Evolutionary conservation across 345 rosid genomes (phyloP).

Genomic region (Adansonia digitata): DNA sequence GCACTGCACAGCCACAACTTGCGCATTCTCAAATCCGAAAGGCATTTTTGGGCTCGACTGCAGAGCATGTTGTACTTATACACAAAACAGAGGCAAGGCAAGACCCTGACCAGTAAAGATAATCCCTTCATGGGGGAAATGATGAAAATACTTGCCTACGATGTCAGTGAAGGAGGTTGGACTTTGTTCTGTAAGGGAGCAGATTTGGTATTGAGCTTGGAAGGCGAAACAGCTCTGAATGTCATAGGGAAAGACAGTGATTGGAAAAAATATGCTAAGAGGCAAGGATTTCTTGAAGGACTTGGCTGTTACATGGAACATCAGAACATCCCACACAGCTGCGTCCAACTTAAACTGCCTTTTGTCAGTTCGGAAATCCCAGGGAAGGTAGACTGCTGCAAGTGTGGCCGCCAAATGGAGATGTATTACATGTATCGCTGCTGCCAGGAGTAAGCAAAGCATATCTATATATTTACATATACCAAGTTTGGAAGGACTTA

Average conservation of each 20-base stretch:
- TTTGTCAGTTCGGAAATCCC: slow-evolving; percentile 47
- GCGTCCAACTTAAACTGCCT: slow-evolving; percentile 52
- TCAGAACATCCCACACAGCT: slow-evolving; percentile 36
- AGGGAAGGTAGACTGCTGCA: slow-evolving; percentile 44
- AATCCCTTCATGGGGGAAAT: slow-evolving; percentile 50
- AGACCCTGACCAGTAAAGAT: slow-evolving; percentile 21
- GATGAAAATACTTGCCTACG: slow-evolving; percentile 49
- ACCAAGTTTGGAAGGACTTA: not conserved
- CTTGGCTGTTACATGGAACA: slow-evolving; percentile 28
- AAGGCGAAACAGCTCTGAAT: slow-evolving; percentile 29
- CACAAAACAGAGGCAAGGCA: slow-evolving; percentile 23
- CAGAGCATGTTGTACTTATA: slow-evolving; percentile 44
- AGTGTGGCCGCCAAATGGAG: slow-evolving; percentile 56
- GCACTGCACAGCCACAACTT: slow-evolving; percentile 38
- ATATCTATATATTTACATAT: not conserved
- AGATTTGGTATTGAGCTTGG: slow-evolving; percentile 39
- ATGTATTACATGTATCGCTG: slow-evolving; percentile 58
- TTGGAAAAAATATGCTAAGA: slow-evolving; percentile 27
- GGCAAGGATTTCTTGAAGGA: slow-evolving; percentile 43
- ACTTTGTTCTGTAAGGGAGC: slow-evolving; percentile 42
- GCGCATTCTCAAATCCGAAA: slow-evolving; percentile 28
- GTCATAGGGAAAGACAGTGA: slow-evolving; percentile 23
- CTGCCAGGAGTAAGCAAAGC: slow-evolving; percentile 25
- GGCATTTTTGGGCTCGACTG: slow-evolving; percentile 50
- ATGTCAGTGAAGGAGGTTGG: slow-evolving; percentile 62